Percentiles rank a stretch among this genome's conserved stretches.
phyloP scores from a whole-genome alignment of 257 asterid species.

The Solanum arcanum region DNA sequence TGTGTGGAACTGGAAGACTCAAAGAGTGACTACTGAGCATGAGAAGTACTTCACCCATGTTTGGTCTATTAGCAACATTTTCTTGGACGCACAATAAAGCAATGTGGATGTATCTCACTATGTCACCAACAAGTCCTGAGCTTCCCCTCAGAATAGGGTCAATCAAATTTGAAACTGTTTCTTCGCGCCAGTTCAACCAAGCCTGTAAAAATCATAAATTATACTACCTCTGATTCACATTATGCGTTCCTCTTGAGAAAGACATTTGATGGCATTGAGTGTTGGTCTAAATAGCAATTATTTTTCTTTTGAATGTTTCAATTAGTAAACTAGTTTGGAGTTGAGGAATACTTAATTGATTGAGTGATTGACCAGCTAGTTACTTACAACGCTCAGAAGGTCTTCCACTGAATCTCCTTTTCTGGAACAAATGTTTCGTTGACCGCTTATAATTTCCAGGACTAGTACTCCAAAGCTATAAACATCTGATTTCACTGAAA shows the following conservation, averaged over 20 bases:
- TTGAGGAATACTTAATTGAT: background rate
- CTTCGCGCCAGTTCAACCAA: conserved; percentile 14
- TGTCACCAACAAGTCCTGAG: background rate
- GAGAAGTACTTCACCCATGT: conserved; percentile 14
- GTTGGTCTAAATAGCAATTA: background rate
- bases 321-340: background rate
- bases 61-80: conserved; percentile 12
- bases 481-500: conserved; percentile 11
- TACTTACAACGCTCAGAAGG: conserved; percentile 2
- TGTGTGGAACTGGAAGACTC: conserved; percentile 1
- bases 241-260: background rate
- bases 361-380: background rate
- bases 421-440: background rate
- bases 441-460: background rate
- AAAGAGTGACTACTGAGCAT: conserved; percentile 14
- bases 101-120: conserved; percentile 12
- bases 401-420: background rate
- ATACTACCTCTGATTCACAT: background rate
- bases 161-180: background rate
- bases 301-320: background rate
- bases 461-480: conserved; percentile 15
- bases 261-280: background rate
- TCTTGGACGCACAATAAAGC: conserved; percentile 24
- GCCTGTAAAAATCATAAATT: background rate
- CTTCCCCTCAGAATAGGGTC: conserved; percentile 1